Base-by-base conservation (phyloP, 192 early-diverging fungal species). In the Coemansia sp. region DNA sequence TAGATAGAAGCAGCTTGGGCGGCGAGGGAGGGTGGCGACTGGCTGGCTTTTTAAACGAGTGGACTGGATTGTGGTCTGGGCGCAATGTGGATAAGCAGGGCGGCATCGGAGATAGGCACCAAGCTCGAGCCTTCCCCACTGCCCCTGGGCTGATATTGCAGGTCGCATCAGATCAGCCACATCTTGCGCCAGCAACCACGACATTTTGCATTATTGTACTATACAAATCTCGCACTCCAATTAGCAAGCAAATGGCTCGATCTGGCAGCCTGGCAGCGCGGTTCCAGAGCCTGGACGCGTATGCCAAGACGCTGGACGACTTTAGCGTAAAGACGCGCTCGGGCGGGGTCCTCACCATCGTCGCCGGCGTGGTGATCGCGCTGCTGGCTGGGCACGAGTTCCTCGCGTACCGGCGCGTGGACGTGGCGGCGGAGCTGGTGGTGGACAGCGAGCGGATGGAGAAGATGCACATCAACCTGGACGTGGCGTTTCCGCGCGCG, bases 301-400 rank as follows among this genome's bases (percentile, higher is more conserved):
- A 98, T 66, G 96, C 96, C 12, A 99, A 99, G 71, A 95, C 96
- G 2, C 84, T 97, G 20, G 97, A 99, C 62, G 94, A 99, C 83
- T 96, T 98, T 84, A 86, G 88, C 51, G 83, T 91, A 19, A 90
- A 92, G 70, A 96, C 94, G 9, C 82, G 84, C 37, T 83, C 89
- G 12, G 95, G 94, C 39, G 94, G 92, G 14, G n/a, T 77, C 90
- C 91, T 99, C 10, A 97, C 96, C 1, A 76, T 98, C 10, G 78
- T 89, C 37, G 89, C 90, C 49, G 83, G 87, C 29, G 19, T 91
- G 9, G 72, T 96, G 43, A 94, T 98, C 60, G 61, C 81, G 4
- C 58, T 92, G 47, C 84, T 99, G n/a, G 71, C 95, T 2, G 70
- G 92, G 12, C 90, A 89, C 35, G 96, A 98, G 73, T 93, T 95